Evolutionary conservation across 2,329 filamentous ascomycete species (phyloP).

Genomic region (Aspergillus sojae): DNA sequence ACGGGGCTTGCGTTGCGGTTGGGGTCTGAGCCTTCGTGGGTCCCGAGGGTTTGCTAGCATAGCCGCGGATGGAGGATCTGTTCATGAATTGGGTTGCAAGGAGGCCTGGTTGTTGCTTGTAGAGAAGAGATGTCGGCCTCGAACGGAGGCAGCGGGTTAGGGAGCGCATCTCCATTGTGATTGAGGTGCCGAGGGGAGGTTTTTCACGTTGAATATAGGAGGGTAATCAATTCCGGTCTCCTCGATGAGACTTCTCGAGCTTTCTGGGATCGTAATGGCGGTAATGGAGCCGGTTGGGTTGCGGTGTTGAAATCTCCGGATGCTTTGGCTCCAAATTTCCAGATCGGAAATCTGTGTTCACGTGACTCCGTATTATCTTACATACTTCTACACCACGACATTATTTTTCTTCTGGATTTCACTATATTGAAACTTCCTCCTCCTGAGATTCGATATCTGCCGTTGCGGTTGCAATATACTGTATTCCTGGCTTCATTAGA

Average conservation of each 20-base stretch:
- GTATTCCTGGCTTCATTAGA: background rate
- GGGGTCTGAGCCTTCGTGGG: conserved; percentile 6
- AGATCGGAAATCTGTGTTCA: conserved; percentile 16
- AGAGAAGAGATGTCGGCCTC: conserved; percentile 33
- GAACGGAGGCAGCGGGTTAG: conserved; percentile 36
- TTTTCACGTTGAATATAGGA: background rate
- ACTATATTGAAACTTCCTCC: background rate
- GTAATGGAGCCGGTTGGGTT: background rate
- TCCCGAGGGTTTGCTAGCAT: conserved; percentile 11
- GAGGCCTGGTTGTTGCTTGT: conserved; percentile 13
- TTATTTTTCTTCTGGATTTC: background rate
- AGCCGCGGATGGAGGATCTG: conserved; percentile 6
- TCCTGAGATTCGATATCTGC: background rate
- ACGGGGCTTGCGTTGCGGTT: conserved; percentile 1
- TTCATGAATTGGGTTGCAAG: conserved; percentile 18
- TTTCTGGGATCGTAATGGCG: background rate
- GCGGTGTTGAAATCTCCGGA: conserved; percentile 7
- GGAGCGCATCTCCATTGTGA: conserved; percentile 36
- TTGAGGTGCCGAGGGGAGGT: background rate
- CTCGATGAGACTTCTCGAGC: background rate
- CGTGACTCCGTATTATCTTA: conserved; percentile 11
- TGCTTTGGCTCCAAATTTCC: conserved; percentile 11
- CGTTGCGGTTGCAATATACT: background rate
- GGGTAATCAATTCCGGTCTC: background rate
- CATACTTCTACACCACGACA: background rate